Evolutionary conservation across 352 stramenopile genomes (phyloP), one percentile per base, ranked within the genome.

Genomic region (Elongisporangium senticosum): DNA sequence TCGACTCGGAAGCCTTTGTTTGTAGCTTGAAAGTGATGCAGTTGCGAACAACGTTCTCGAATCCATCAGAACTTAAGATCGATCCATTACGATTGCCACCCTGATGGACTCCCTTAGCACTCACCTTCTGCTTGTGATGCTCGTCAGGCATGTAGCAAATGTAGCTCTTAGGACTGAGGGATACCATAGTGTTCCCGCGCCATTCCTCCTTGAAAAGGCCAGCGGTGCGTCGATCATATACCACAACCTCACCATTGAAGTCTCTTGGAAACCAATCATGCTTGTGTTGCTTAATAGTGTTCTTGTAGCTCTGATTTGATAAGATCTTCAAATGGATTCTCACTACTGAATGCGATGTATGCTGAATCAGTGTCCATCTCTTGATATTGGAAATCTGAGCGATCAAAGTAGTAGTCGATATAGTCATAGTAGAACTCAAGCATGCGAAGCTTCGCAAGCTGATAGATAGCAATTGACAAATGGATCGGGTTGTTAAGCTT

Each of bases 201-300:
- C 56, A 61, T 55, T 67, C 56, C 15, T 71, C 60, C 21, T 67
- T 71, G 22, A 68, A 68, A 7, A 71, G 21, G 39, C 60, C 64
- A 47, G 60, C 53, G 0, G 56, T 68, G 0, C 56, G 53, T 14
- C 28, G 21, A 40, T 64, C 55, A 49, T 53, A 61, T 37, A 17
- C 15, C 40, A 24, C 40, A 11, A 33, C 43, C 4, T 56, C 39
- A 14, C 43, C 7, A 33, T 21, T 59, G 39, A 53, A 33, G 40
- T 28, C 26, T 10, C 63, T n/a, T 2, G 58, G 58, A 17, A 65
- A 65, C 63, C 63, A 69, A 37, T 62, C 53, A 53, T 65, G 51
- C 6, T 62, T 65, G n/a, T 62, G 33, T n/a, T 15, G 8, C 8
- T 3, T 59, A 43, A 22, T 54, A 68, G 48, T 64, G 19, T 23